Conservation (phyloP, 2,329 filamentous ascomycete genomes). For the Septoria petroselini region DNA sequence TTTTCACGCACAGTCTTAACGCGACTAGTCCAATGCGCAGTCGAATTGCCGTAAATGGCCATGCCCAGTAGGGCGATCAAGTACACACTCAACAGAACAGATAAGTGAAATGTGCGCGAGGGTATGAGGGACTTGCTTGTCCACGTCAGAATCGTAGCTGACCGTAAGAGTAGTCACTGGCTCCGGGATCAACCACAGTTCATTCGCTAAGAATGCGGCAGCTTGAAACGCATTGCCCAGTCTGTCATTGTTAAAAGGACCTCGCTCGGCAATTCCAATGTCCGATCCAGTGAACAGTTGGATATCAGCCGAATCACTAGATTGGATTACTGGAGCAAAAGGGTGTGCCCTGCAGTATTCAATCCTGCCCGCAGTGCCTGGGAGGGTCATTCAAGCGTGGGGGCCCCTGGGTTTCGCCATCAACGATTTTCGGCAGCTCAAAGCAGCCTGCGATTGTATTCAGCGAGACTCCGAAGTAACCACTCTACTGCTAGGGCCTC, state of each 20-base stretch:
- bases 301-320: neutral
- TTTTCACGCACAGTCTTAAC: no score
- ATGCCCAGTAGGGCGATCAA: neutral
- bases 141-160: neutral
- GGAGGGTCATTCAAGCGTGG: neutral
- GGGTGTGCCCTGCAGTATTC: neutral
- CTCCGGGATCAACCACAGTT: constrained; percentile 1
- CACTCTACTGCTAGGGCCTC: neutral
- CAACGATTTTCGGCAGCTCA: neutral
- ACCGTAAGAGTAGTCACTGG: neutral
- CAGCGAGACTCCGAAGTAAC: neutral
- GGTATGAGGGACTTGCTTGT: neutral
- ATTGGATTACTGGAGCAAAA: neutral
- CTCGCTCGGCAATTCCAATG: neutral
- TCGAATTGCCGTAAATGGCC: constrained; percentile 4
- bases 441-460: neutral
- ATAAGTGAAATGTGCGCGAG: neutral
- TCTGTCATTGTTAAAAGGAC: neutral
- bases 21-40: neutral
- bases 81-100: constrained; percentile 3
- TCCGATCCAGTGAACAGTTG: neutral
- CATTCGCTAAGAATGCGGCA: constrained; percentile 2
- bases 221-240: constrained; percentile 1
- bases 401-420: neutral
- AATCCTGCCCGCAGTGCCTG: neutral